Base-by-base conservation (phyloP, 441 rosid genomes). In the Daphne laureola region DNA sequence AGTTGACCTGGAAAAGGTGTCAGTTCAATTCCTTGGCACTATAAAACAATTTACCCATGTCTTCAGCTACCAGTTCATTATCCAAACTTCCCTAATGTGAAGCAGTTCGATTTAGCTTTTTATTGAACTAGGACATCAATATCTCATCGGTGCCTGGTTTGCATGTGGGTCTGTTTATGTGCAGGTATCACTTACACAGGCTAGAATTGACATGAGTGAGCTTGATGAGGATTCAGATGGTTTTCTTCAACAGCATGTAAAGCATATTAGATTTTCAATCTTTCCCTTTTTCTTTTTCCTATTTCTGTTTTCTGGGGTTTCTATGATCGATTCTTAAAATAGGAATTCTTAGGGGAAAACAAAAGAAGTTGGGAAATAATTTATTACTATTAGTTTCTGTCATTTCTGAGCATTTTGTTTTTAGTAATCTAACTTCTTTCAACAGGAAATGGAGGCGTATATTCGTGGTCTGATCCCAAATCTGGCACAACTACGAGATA, bases 151-250 rank as follows among this genome's bases (percentile, higher is more conserved):
- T 26, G 31, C 31, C 6, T 6, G 6, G 5, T 31, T 31, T 31
- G 36, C 36, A 31, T 43, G 48, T 27, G 51, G 40, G 40, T 67
- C 54, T 16, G 26, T 49, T 46, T 50, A 61, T 75, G 59, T 69
- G 65, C 75, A 93, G 99, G 99, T 93, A 67, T 93, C 97, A n/a
- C 87, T 93, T 66, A 90, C 99, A 47, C 96, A 90, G 68, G 99
- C 99, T 56, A 85, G 97, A 76, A 93, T 93, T 58, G 97, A 90
- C 62, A 93, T 90, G 99, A 93, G 99, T 68, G 99, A 93, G 75
- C 95, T 93, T 50, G 99, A 90, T 46, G 96, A 93, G 68, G 99
- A 90, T 70, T 90, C 97, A 54, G 99, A 93, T 67, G 99, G 99
- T 67, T 93, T 93, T 63, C 97, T 93, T 70, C 97, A 80, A 60